Percentiles rank a stretch among this genome's conserved stretches.
Conservation (phyloP, 176 grass and related monocot genomes). For the Oryza rufipogon region DNA sequence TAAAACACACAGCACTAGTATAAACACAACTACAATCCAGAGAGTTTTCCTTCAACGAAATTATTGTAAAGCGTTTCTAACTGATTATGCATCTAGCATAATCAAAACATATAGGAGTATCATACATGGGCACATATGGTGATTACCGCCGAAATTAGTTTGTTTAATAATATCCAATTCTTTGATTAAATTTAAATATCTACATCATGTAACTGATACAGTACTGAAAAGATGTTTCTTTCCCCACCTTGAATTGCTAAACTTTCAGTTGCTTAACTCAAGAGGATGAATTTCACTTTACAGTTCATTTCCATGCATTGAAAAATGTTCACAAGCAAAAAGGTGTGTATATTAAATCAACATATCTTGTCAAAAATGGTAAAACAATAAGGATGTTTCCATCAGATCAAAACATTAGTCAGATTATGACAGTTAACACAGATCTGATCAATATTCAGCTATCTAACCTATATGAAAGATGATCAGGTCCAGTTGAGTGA, state of each 20-base stretch:
- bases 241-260: conserved; percentile 6
- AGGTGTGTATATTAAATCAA: background rate
- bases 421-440: background rate
- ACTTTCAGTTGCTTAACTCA: background rate
- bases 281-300: background rate
- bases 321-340: conserved; percentile 6
- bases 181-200: background rate
- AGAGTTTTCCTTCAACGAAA: background rate
- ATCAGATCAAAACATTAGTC: conserved; percentile 25
- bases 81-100: background rate
- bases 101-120: no score
- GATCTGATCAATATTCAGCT: background rate
- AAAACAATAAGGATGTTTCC: background rate
- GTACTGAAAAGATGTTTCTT: background rate
- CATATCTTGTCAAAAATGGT: background rate
- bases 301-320: background rate
- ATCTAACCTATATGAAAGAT: conserved; percentile 13
- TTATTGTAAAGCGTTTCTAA: background rate
- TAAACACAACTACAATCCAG: background rate
- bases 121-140: no score
- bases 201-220: background rate
- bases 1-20: background rate
- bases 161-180: background rate
- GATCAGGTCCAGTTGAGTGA: background rate
- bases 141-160: background rate